phyloP scores from a whole-genome alignment of 768 basidiomycete species.

The Strobilomyces echinocephalus region DNA sequence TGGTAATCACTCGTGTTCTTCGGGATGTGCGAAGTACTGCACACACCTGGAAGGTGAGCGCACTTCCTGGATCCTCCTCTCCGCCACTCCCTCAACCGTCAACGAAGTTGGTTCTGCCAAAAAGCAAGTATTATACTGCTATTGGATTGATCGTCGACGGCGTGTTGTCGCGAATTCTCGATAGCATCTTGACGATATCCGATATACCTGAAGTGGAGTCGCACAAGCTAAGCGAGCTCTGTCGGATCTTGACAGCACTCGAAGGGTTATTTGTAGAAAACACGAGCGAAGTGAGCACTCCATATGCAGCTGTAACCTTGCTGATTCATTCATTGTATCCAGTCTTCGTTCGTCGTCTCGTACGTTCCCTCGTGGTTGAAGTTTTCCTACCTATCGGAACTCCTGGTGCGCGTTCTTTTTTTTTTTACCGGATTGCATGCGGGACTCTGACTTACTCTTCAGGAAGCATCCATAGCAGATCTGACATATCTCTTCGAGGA shows the following conservation, averaged over 20 bases:
- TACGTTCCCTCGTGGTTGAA: constrained; percentile 95
- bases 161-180: constrained; percentile 60
- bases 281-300: constrained; percentile 46
- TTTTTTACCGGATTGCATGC: background rate
- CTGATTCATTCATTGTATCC: constrained; percentile 1
- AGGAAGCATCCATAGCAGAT: constrained; percentile 92
- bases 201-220: constrained; percentile 92
- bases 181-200: constrained; percentile 66
- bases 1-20: constrained; percentile 55
- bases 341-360: constrained; percentile 73
- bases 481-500: constrained; percentile 89
- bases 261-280: constrained; percentile 78
- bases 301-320: background rate
- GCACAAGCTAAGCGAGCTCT: constrained; percentile 75
- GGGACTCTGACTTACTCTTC: constrained; percentile 7
- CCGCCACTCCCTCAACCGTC: background rate
- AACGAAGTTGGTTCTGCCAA: constrained; percentile 59
- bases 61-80: background rate
- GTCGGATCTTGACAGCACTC: constrained; percentile 69
- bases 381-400: constrained; percentile 89
- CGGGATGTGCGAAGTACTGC: constrained; percentile 60
- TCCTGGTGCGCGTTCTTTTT: constrained; percentile 56
- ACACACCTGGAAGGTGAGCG: constrained; percentile 69
- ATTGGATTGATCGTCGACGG: constrained; percentile 69
- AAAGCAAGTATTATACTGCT: constrained; percentile 65